Percentiles rank a stretch among this genome's conserved stretches.
Conservation (phyloP, 164 flowering plant genomes). For the Vitis amurensis region DNA sequence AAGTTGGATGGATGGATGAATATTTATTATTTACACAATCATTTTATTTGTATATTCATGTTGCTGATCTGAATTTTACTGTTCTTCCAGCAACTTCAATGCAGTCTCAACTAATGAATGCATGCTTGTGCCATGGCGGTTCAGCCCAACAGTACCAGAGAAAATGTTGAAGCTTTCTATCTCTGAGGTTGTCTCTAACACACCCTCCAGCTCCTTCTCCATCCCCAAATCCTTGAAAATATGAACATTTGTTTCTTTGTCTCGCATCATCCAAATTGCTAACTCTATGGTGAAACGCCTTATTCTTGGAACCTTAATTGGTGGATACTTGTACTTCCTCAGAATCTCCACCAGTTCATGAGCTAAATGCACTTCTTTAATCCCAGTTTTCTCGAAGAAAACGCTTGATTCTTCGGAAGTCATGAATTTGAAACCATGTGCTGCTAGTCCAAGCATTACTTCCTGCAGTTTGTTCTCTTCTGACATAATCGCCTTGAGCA, state of each 20-base stretch:
- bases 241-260: conserved; percentile 31
- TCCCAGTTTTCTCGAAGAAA: conserved; percentile 44
- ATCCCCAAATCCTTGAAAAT: conserved; percentile 58
- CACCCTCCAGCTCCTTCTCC: conserved; percentile 60
- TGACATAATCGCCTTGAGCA: conserved; percentile 59
- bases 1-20: neutral
- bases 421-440: conserved; percentile 66
- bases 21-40: conserved; percentile 1
- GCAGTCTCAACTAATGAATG: conserved; percentile 73
- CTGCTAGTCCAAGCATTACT: conserved; percentile 83
- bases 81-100: conserved; percentile 34
- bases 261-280: conserved; percentile 85
- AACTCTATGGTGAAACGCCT: conserved; percentile 78
- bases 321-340: conserved; percentile 54
- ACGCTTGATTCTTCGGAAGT: conserved; percentile 41
- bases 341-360: conserved; percentile 48
- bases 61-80: neutral
- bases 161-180: conserved; percentile 89
- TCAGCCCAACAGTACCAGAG: conserved; percentile 82
- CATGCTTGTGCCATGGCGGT: conserved; percentile 60
- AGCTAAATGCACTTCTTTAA: conserved; percentile 48
- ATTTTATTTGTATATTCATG: neutral
- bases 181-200: conserved; percentile 80
- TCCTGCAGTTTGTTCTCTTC: conserved; percentile 75
- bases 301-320: conserved; percentile 66